Percentiles rank a stretch among this genome's conserved stretches.
These are phyloP conservation scores for Lactifluus piperatus DNA, from an alignment of 768 basidiomycete species.

Conservation along the genomic window DNA sequence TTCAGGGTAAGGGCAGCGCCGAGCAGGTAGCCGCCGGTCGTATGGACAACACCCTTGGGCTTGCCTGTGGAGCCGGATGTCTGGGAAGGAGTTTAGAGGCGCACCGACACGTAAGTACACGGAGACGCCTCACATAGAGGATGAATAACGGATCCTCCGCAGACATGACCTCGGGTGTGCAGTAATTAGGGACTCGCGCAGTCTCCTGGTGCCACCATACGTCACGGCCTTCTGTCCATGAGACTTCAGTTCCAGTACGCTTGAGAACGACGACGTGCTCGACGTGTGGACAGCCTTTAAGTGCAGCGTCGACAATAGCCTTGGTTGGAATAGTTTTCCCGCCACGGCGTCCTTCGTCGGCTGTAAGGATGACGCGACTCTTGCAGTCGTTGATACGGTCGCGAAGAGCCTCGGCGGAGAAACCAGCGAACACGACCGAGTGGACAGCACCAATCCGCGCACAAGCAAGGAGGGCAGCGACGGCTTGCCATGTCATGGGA, in stretches of 20 bases:
- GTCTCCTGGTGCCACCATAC: conserved; percentile 96
- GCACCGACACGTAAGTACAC: neutral
- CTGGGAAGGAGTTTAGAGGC: conserved; percentile 31
- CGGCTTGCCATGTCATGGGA: conserved; percentile 93
- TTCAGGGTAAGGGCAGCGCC: conserved; percentile 89
- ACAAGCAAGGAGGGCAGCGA: conserved; percentile 94
- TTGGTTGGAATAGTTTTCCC: conserved; percentile 95
- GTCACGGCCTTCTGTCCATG: conserved; percentile 79
- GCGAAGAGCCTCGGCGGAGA: conserved; percentile 88
- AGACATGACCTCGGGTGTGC: conserved; percentile 79
- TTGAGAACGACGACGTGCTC: conserved; percentile 86
- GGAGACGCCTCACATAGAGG: conserved; percentile 68
- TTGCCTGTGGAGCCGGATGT: conserved; percentile 93
- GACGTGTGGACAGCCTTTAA: conserved; percentile 76
- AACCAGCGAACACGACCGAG: conserved; percentile 96
- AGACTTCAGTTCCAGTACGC: conserved; percentile 76
- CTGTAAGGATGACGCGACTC: conserved; percentile 87
- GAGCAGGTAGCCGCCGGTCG: conserved; percentile 84
- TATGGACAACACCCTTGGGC: conserved; percentile 95
- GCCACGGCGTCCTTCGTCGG: conserved; percentile 89
- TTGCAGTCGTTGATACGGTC: conserved; percentile 88
- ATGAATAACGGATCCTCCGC: conserved; percentile 98
- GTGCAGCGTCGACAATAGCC: conserved; percentile 84
- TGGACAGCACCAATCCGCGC: conserved; percentile 95
- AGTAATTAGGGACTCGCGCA: conserved; percentile 76